Evolutionary conservation across 805 yeast genomes (phyloP).

Genomic region (Zygosaccharomyces siamensis): DNA sequence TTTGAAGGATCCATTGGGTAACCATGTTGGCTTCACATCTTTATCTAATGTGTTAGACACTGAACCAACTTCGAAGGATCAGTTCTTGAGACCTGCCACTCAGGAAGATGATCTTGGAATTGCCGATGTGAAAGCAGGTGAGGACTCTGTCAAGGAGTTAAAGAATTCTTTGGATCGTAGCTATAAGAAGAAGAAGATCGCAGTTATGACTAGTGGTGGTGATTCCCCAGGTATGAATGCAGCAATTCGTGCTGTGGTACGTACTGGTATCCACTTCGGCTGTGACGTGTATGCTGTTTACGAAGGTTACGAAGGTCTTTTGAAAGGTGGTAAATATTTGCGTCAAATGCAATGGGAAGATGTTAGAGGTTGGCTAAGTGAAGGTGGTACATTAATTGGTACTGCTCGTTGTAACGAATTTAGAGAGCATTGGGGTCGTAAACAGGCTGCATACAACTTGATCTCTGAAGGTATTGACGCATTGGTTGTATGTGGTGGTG

Average conservation of each 20-base stretch:
- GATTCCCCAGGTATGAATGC: slow-evolving; percentile 99
- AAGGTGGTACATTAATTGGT: slow-evolving; percentile 95
- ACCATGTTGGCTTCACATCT: slow-evolving; percentile 51
- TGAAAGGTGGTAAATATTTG: slow-evolving; percentile 75
- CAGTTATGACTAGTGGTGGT: slow-evolving; percentile 98
- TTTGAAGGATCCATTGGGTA: slow-evolving; percentile 60
- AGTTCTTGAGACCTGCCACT: slow-evolving; percentile 19
- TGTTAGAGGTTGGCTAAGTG: slow-evolving; percentile 86
- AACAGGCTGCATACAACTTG: slow-evolving; percentile 77
- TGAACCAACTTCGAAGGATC: slow-evolving; percentile 24
- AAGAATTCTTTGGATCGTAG: slow-evolving; percentile 15
- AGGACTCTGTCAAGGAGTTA: slow-evolving; percentile 20
- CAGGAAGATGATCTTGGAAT: slow-evolving; percentile 8
- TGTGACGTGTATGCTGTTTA: slow-evolving; percentile 89
- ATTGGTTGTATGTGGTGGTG: slow-evolving; percentile 95
- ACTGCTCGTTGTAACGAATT: slow-evolving; percentile 91
- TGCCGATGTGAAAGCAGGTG: slow-evolving; percentile 18
- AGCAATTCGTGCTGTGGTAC: slow-evolving; percentile 88
- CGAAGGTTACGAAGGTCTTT: slow-evolving; percentile 94
- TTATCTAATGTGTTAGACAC: slow-evolving; percentile 38
- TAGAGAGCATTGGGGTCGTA: slow-evolving; percentile 79
- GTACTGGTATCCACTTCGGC: slow-evolving; percentile 80
- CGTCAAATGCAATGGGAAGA: slow-evolving; percentile 86
- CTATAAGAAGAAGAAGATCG: slow-evolving; percentile 46
- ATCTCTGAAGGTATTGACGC: slow-evolving; percentile 89